Base-by-base conservation (phyloP, 352 stramenopile genomes). In the Pythium grandisporangium region DNA sequence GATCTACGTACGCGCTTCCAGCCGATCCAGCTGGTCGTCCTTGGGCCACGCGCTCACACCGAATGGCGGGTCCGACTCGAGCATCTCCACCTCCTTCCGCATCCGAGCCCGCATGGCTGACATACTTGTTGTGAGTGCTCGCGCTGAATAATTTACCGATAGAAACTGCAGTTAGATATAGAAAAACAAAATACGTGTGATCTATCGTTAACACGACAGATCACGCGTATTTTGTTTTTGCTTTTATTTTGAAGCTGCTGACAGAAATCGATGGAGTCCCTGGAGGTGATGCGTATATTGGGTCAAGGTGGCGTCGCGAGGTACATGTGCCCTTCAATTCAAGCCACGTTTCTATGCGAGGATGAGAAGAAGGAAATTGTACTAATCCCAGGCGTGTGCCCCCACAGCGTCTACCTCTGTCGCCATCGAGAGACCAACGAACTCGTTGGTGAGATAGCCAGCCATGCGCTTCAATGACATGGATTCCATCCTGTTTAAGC, bases 51-150 rank as follows among this genome's bases (percentile, higher is more conserved):
- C 74, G 34, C 72, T 85, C 26, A 91, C 62, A 12, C 77, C 77
- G 49, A 81, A 77, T 19, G 77, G 77, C 30, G 77, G 77, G 25
- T 91, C 74, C 10, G 59, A 73, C 57, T 84, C 77, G 19, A 91
- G 68, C 74, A 91, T 91, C 51, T 77, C 70, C 42, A 91, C 71
- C 53, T 91, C 77, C 55, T 84, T 84, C 34, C 70, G 70, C 77
- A 88, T 91, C 6, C 77, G 70, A 27, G 71, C 67, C 22, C 70
- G 70, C 77, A 91, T 91, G 12, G 76, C 65, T 16, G 62, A 61
- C 77, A 88, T 87, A 8, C 27, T 54, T 21, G 39, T 41, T 45
- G 27, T 33, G 42, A 29, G 23, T 21, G 27, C 11, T n/a, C n/a
- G n/a, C n/a, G n/a, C n/a, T n/a, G n/a, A n/a, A n/a, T n/a, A n/a